Base-by-base conservation (phyloP, 1,284 basidiomycete species). In the Chiua sp. region DNA sequence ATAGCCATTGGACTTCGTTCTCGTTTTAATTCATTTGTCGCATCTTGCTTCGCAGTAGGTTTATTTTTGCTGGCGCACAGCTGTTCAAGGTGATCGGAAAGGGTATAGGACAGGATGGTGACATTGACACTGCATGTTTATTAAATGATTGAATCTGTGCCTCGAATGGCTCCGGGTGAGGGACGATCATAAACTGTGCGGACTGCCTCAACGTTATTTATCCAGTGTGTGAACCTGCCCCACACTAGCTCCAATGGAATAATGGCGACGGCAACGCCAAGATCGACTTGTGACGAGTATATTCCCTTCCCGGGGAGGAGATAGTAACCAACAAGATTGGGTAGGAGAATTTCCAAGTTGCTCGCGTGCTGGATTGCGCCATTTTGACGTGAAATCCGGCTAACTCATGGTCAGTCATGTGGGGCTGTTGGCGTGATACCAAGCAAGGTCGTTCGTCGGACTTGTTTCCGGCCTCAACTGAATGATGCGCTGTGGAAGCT, bases 211-310 rank as follows among this genome's bases (percentile, higher is more conserved):
- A 44, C 30, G 33, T 39, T 18, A 39, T 39, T 39, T 48, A 33
- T 16, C 11, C 48, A 42, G 51, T 63, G 60, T 53, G 52, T 48
- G 48, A 49, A 33, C 12, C 11, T 47, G 50, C 4, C 8, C 28
- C 56, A 51, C 35, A 35, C 23, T 26, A 42, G 35, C 22, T 57
- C 49, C 54, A 51, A 26, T 28, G 15, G 44, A 33, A 28, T 18
- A 28, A 55, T 18, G 35, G n/a, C 20, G 20, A 8, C 7, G 20
- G 7, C 39, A n/a, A 30, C 30, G 46, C 16, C 32, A 50, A 53
- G 33, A 23, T 28, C 37, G 3, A 28, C 11, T 12, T 39, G 51
- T 30, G 37, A 3, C 32, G 49, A 28, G 30, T 35, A 13, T 20
- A 18, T 55, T 39, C n/a, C 28, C 20, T 16, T 16, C 47, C 11